Evolutionary conservation across 768 basidiomycete genomes (phyloP), one percentile per base, ranked within the genome.

Genomic region (Roridomyces roridus): DNA sequence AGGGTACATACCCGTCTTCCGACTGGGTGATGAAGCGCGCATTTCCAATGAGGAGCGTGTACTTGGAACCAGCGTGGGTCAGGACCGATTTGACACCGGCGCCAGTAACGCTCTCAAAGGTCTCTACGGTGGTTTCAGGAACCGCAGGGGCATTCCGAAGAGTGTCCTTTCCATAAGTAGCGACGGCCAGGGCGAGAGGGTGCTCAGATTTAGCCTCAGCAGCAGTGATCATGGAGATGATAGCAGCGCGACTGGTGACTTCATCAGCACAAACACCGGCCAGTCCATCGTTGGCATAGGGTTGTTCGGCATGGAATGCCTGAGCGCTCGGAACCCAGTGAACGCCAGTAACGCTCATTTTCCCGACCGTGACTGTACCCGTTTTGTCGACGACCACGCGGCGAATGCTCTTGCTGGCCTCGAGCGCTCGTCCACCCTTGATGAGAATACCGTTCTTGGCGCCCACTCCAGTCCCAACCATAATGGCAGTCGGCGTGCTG

Each of bases 391-490:
- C 70, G 0, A 97, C 85, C 60, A 98, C 86, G 14, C 86, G 81
- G 69, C 87, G 86, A 66, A 98, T 86, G 47, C 81, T 80, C 62
- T 85, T 87, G 72, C 94, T 94, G 4, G 93, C 94, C 69, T 99
- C 97, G 24, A 99, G 78, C 3, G 97, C 96, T 14, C 91, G 81
- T 2, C 96, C 97, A 20, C 97, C 96, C 70, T 99, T 99, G 85
- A 99, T 98, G 42, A 99, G 76, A 56, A 99, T 98, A 0, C 97
- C 96, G 66, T 98, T 96, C 77, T 91, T 84, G 9, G 97, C 97
- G 2, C 97, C 97, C 53, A 98, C 87, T 1, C 97, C 97, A 0
- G 96, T 98, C 17, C 97, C 97, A 28, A 98, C 97, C 97, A 98
- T 98, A 74, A 98, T 94, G 2, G 96, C 97, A 0, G 97, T 98